phyloP scores from a whole-genome alignment of 768 basidiomycete species.

The Agaricus blazei region DNA sequence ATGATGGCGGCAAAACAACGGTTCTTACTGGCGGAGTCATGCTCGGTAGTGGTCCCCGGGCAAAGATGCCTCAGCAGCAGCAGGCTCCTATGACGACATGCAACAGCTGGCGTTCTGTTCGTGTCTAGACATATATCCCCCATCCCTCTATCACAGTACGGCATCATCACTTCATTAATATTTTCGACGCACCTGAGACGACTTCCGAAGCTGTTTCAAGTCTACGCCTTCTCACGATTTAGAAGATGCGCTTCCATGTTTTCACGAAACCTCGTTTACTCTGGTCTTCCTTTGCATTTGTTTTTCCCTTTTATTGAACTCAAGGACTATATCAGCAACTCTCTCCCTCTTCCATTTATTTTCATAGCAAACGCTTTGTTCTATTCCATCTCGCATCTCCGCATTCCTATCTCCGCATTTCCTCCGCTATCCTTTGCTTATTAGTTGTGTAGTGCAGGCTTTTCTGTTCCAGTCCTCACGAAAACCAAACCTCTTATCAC shows the following conservation, averaged over 20 bases:
- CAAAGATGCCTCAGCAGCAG: constrained; percentile 19
- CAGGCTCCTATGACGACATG: constrained; percentile 24
- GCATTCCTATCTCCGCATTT: constrained; percentile 9
- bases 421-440: constrained; percentile 1
- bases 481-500: constrained; percentile 6
- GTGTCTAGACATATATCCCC: constrained; percentile 31
- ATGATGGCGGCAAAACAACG: constrained; percentile 85
- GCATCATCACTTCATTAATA: constrained; percentile 12
- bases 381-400: constrained; percentile 11
- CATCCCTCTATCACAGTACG: constrained; percentile 3
- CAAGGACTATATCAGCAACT: constrained; percentile 11
- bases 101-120: constrained; percentile 54
- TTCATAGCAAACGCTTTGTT: constrained; percentile 9
- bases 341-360: constrained; percentile 6
- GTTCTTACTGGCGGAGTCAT: constrained; percentile 86
- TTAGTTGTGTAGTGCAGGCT: constrained; percentile 5
- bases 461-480: neutral
- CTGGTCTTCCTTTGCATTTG: constrained; percentile 13
- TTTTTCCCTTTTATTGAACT: constrained; percentile 9
- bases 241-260: constrained; percentile 11
- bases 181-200: constrained; percentile 16
- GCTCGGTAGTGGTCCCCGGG: constrained; percentile 54
- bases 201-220: constrained; percentile 19
- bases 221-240: constrained; percentile 12
- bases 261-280: constrained; percentile 19